Base-by-base conservation (phyloP, 805 yeast species). In the Saturnispora halmiae region DNA sequence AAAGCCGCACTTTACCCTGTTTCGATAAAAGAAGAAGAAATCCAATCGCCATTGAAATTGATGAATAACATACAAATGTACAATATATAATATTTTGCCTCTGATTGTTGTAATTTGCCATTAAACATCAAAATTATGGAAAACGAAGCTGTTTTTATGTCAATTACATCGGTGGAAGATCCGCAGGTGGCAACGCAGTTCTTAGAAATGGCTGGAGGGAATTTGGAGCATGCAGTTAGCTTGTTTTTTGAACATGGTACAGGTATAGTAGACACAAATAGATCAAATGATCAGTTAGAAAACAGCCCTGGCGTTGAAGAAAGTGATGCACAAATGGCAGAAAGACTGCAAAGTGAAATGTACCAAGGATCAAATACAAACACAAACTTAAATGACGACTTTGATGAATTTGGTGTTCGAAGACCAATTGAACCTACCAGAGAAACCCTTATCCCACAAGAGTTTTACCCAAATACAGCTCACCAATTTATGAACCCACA, bases 1-100 rank as follows among this genome's bases (percentile, higher is more conserved):
- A 75, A 27, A 94, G 72, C 52, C 99, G 72, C 25, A 87, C 87
- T 61, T 90, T 92, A 22, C 98, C 99, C 59, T 92, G 98, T 51
- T 96, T 75, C 11, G 96, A 88, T 13, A 90, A 72, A 39, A 92
- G 65, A 36, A 94, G 69, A 40, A 90, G 54, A 59, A 82, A 94
- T 51, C 82, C 82, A 44, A 92, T 73, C 9, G 82, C 79, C 94
- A 83, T 83, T 27, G 9, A 16, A 37, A 27, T 6, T 18, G 20
- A 14, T 11, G 19, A 26, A 25, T 16, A 31, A 22, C 14, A 22
- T 29, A 9, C n/a, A 30, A 20, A 4, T 29, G 4, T 29, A 15
- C 10, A n/a, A 29, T 10, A 4, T 15, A n/a, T 29, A 29, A 29
- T 5, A n/a, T n/a, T n/a, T n/a, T n/a, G n/a, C n/a, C n/a, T n/a